Percentiles rank a stretch among this genome's conserved stretches.
Evolutionary conservation across 139 green algal species (phyloP).

Genomic region (Tetratostichococcus sp.): DNA sequence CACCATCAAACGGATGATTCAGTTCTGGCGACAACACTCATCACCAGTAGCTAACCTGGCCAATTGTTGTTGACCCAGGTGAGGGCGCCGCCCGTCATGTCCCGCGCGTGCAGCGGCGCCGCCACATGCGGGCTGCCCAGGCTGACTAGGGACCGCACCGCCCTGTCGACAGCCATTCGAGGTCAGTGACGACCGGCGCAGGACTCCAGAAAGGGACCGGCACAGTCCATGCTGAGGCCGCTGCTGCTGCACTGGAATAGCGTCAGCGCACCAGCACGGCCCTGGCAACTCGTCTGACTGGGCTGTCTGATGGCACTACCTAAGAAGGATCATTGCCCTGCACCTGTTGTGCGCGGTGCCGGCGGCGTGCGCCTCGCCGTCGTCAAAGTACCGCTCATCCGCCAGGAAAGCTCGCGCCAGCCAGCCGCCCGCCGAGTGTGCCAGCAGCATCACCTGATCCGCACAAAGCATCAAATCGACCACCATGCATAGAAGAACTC

Average conservation of each 20-base stretch:
- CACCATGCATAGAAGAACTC: neutral
- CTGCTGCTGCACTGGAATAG: too few species aligned
- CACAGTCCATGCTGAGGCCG: too few species aligned
- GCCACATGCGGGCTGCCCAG: constrained; percentile 60
- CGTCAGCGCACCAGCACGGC: too few species aligned
- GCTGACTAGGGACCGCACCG: constrained; percentile 47
- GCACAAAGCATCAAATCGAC: neutral
- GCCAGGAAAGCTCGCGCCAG: constrained; percentile 56
- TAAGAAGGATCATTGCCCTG: too few species aligned
- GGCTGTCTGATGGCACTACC: too few species aligned
- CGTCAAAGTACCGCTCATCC: constrained; percentile 20
- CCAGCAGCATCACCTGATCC: constrained; percentile 47
- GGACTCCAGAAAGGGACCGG: too few species aligned
- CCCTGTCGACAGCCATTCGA: neutral
- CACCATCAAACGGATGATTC: too few species aligned
- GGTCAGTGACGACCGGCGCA: too few species aligned
- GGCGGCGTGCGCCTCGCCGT: neutral
- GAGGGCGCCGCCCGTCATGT: constrained; percentile 64
- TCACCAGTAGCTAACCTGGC: constrained; percentile 25
- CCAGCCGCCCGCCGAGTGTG: constrained; percentile 68
- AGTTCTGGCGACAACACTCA: too few species aligned
- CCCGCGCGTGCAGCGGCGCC: constrained; percentile 19
- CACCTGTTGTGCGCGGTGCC: neutral
- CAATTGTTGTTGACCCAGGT: constrained; percentile 57
- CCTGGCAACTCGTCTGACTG: too few species aligned